A percentile compares a stretch with the other conserved stretches of the same genome.
These are phyloP conservation scores for Yarrowia sp. DNA, from an alignment of 805 yeast species.

Conservation along the genomic window DNA sequence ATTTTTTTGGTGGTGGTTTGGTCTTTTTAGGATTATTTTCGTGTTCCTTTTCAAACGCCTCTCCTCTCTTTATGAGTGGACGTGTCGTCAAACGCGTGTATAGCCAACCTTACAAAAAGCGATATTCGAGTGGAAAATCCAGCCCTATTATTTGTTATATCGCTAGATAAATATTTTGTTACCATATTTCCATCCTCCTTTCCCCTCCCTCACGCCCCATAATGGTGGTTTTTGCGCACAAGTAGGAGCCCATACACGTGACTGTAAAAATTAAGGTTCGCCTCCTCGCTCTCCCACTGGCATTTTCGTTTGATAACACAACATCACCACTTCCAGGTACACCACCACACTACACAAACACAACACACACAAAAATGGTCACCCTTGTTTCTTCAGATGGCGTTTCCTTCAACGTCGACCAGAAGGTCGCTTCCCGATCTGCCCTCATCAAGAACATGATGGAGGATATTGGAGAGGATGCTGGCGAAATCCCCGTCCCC, in stretches of 20 bases:
- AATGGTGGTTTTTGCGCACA: background rate
- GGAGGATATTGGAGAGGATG: conserved; percentile 56
- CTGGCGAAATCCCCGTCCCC: conserved; percentile 77
- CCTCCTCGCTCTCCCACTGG: background rate
- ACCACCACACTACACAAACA: background rate
- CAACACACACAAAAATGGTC: conserved; percentile 33
- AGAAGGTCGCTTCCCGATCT: conserved; percentile 82
- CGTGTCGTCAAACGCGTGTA: too few species aligned
- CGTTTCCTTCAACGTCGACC: conserved; percentile 44
- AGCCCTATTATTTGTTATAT: too few species aligned
- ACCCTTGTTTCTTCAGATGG: conserved; percentile 72
- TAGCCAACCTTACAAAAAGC: too few species aligned
- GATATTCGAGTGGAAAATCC: too few species aligned
- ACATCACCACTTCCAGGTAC: background rate
- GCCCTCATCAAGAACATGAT: conserved; percentile 82
- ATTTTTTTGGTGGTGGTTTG: too few species aligned
- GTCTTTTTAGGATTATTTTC: too few species aligned
- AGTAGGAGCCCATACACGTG: background rate
- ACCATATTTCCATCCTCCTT: background rate
- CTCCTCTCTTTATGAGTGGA: too few species aligned
- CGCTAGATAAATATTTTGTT: background rate
- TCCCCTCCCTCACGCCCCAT: background rate
- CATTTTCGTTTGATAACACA: background rate
- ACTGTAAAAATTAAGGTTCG: background rate
- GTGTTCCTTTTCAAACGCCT: too few species aligned